Evolutionary conservation across 73 alveolate species (phyloP).

Genomic region (Diophrys appendiculata): DNA sequence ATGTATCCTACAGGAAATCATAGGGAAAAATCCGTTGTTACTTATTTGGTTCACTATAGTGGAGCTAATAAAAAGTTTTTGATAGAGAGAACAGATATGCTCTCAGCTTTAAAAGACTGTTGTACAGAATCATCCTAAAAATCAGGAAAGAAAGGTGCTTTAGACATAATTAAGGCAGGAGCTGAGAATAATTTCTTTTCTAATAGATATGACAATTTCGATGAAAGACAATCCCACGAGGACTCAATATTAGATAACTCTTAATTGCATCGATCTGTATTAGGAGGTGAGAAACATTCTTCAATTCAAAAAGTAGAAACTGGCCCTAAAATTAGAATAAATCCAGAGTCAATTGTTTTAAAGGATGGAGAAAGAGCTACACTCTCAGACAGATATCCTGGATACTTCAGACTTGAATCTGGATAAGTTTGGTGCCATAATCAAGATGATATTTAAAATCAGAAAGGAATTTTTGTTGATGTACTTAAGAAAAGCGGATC

Average conservation of each 20-base stretch:
- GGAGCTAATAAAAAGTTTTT: background rate
- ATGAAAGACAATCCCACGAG: background rate
- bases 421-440: constrained; percentile 73
- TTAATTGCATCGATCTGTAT: background rate
- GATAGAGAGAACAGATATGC: background rate
- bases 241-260: background rate
- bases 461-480: constrained; percentile 68
- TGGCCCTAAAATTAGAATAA: constrained; percentile 11
- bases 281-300: background rate
- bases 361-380: constrained; percentile 25
- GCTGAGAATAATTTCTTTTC: background rate
- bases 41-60: background rate
- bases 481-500: constrained; percentile 48
- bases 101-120: background rate
- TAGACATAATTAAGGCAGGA: background rate
- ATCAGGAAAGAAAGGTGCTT: background rate
- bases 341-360: constrained; percentile 10
- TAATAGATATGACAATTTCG: background rate
- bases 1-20: background rate
- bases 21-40: background rate
- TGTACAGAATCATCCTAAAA: background rate
- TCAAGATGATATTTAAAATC: constrained; percentile 53
- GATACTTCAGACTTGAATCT: constrained; percentile 32
- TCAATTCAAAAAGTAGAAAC: background rate
- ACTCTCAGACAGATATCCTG: constrained; percentile 27